Percentiles rank a stretch among this genome's conserved stretches.
These are phyloP conservation scores for Erythrobasidium yunnanense DNA, from an alignment of 768 basidiomycete genomes.

Conservation along the genomic window DNA sequence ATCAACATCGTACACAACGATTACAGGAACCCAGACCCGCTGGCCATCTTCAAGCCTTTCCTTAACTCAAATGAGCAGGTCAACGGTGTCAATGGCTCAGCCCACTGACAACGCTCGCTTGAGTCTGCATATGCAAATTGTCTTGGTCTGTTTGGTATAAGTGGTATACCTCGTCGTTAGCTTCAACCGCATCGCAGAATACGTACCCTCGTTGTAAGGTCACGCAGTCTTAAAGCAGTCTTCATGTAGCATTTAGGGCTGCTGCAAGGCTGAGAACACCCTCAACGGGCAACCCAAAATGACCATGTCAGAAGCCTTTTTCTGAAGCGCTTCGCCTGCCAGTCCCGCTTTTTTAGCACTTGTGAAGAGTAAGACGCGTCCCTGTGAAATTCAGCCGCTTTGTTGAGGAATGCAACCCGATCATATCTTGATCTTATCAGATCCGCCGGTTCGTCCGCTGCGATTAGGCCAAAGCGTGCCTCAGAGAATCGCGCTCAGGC, in stretches of 20 bases:
- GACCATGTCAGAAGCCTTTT: no score
- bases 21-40: conserved; percentile 43
- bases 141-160: no score
- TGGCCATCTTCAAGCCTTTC: conserved; percentile 38
- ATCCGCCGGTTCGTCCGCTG: no score
- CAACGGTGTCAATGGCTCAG: background rate
- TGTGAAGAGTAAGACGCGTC: background rate
- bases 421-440: no score
- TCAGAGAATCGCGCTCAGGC: no score
- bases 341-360: background rate
- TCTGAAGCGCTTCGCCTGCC: background rate
- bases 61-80: background rate
- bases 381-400: no score
- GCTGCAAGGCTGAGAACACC: background rate
- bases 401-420: no score
- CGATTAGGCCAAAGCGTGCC: no score
- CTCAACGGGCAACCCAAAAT: background rate
- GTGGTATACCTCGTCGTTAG: no score
- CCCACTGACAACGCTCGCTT: background rate
- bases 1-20: conserved; percentile 89
- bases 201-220: no score
- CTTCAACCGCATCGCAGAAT: no score
- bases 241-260: background rate
- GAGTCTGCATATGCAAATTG: background rate
- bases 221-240: no score